These are phyloP conservation scores for Yamadazyma pseudoaaseri DNA, from an alignment of 1,139 yeast genomes.

Conservation along the genomic window DNA sequence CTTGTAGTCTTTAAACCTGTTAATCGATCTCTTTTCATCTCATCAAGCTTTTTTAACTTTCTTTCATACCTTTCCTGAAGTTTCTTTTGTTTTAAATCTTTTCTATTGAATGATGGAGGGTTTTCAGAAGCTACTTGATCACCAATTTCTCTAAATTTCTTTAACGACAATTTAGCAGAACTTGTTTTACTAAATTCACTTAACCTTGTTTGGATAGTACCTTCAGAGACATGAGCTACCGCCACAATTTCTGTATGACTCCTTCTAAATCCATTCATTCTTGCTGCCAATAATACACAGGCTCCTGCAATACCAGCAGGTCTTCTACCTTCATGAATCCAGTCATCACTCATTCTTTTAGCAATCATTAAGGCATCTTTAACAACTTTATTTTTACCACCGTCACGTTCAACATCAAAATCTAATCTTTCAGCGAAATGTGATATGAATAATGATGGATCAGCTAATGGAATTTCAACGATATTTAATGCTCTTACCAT, in stretches of 20 bases:
- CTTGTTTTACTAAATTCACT: conserved; percentile 81
- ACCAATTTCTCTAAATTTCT: conserved; percentile 58
- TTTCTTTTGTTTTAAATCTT: conserved; percentile 25
- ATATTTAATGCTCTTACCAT: conserved; percentile 82
- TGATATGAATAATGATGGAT: conserved; percentile 89
- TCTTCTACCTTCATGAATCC: conserved; percentile 95
- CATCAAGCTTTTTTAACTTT: conserved; percentile 1
- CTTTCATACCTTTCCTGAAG: conserved; percentile 11
- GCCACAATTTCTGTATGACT: conserved; percentile 94
- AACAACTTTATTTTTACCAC: conserved; percentile 68
- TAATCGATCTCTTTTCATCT: neutral
- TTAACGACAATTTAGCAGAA: conserved; percentile 71
- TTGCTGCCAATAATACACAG: conserved; percentile 84
- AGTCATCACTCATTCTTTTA: conserved; percentile 87
- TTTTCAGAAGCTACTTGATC: conserved; percentile 46
- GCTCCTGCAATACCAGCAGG: conserved; percentile 99
- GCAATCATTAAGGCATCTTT: conserved; percentile 86
- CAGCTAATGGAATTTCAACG: conserved; percentile 78
- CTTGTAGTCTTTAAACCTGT: neutral
- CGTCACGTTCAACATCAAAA: conserved; percentile 47
- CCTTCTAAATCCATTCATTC: conserved; percentile 93
- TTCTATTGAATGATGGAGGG: conserved; percentile 80
- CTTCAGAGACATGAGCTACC: conserved; percentile 93
- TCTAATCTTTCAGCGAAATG: conserved; percentile 88
- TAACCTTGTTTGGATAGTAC: conserved; percentile 84